Evolutionary conservation across 495 filamentous ascomycete species (phyloP).

Genomic region (Friedmanniomyces simplex): DNA sequence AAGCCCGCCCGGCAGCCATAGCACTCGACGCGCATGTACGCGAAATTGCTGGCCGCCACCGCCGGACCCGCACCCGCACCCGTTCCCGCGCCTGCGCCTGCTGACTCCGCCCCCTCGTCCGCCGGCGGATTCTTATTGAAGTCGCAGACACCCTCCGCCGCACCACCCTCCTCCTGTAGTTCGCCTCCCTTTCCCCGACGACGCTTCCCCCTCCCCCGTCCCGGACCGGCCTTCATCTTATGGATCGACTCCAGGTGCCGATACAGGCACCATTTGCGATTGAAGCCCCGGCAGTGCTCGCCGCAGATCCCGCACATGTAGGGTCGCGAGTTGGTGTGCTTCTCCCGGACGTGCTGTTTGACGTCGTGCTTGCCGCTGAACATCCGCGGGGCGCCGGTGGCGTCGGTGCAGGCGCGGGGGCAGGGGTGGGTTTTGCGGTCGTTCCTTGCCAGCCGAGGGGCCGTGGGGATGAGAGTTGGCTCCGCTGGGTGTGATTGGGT

Average conservation of each 20-base stretch:
- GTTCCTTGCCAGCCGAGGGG: neutral
- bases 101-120: neutral
- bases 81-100: neutral
- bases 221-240: too few species aligned
- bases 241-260: too few species aligned
- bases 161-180: too few species aligned
- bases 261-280: too few species aligned
- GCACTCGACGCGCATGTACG: neutral
- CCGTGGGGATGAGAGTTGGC: neutral
- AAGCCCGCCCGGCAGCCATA: neutral
- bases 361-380: constrained; percentile 1
- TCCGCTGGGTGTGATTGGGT: neutral
- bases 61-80: neutral
- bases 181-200: too few species aligned
- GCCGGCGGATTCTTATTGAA: neutral
- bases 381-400: neutral
- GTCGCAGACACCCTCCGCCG: too few species aligned
- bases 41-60: neutral
- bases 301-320: neutral
- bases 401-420: neutral
- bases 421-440: neutral
- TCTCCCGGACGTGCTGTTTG: neutral
- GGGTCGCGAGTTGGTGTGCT: neutral
- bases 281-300: too few species aligned
- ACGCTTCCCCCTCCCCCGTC: too few species aligned